These are phyloP conservation scores for Immersiella caudata DNA, from an alignment of 495 filamentous ascomycete genomes.

Conservation along the genomic window DNA sequence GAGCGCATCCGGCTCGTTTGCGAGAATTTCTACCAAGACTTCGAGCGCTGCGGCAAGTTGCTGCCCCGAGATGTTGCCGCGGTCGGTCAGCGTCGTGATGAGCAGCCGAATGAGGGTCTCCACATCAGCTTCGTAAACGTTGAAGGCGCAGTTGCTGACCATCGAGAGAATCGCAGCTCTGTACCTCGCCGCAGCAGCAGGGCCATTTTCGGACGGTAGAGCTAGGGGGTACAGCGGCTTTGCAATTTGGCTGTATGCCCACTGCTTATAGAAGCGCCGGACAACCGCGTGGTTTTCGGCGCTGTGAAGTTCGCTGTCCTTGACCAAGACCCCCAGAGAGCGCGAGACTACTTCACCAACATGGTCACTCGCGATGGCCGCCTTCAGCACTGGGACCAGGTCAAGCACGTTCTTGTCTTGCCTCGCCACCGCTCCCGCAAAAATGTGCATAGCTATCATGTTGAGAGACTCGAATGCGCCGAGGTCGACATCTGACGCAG, in stretches of 20 bases:
- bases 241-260: constrained; percentile 36
- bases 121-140: constrained; percentile 46
- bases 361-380: constrained; percentile 23
- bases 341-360: constrained; percentile 32
- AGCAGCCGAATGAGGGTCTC: constrained; percentile 40
- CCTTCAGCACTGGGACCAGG: constrained; percentile 27
- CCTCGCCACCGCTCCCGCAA: constrained; percentile 34
- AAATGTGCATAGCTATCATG: constrained; percentile 32
- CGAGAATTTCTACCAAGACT: constrained; percentile 44
- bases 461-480: constrained; percentile 28
- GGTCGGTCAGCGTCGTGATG: constrained; percentile 39
- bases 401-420: constrained; percentile 33
- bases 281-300: constrained; percentile 37
- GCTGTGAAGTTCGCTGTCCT: constrained; percentile 29
- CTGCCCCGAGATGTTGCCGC: constrained; percentile 8
- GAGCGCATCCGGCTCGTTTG: constrained; percentile 39
- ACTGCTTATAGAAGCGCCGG: constrained; percentile 40
- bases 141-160: constrained; percentile 44
- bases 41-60: constrained; percentile 39
- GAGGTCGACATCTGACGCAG: constrained; percentile 16
- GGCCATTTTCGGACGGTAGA: constrained; percentile 24
- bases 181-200: constrained; percentile 30
- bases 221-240: constrained; percentile 35
- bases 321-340: constrained; percentile 34
- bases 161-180: constrained; percentile 40